Evolutionary conservation across 208 protist genomes (phyloP), one percentile per base, ranked within the genome.

Genomic region (Wallacemonas rigidus): DNA sequence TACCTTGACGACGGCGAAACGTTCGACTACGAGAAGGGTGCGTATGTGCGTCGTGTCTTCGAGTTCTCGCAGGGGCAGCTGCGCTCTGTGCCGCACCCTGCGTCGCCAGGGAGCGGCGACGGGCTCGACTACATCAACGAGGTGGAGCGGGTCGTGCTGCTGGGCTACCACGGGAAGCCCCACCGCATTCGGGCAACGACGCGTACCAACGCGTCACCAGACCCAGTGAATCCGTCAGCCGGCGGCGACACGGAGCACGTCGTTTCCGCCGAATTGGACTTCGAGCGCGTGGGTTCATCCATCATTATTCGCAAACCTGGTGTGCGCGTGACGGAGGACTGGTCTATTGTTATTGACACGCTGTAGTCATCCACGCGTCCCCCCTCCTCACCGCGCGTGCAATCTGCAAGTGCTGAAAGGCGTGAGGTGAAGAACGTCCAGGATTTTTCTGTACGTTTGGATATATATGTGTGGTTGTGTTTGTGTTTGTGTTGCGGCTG

Each of bases 1-100:
- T 95, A 89, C 76, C 67, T 92, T 0, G 91, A 95, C 63, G 91
- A 95, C 41, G 91, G 88, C 5, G 76, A 75, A 38, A 88, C 81
- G 39, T 93, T 88, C 63, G 74, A 86, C 58, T 95, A 89, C 72
- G n/a, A 85, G 38, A 71, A 47, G 0, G 91, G 91, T 7, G 74
- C 58, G 2, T 95, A 84, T 53, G 65, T 79, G 50, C 75, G 86
- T 51, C 79, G 88, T n/a, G 64, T 53, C 1, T 86, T 93, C 50
- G 76, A 83, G 38, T 93, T 84, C 80, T 75, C 79, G 15, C 54
- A 79, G 50, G 67, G 68, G 14, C 55, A 68, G 64, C 77, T 95
- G 26, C 67, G 40, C 40, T 83, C 69, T 69, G 69, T 50, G 11
- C 54, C 74, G 57, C 60, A 65, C 69, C 57, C 15, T 0, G 61